phyloP scores from a whole-genome alignment of 2,329 filamentous ascomycete genomes.

The Cadophora sp. region DNA sequence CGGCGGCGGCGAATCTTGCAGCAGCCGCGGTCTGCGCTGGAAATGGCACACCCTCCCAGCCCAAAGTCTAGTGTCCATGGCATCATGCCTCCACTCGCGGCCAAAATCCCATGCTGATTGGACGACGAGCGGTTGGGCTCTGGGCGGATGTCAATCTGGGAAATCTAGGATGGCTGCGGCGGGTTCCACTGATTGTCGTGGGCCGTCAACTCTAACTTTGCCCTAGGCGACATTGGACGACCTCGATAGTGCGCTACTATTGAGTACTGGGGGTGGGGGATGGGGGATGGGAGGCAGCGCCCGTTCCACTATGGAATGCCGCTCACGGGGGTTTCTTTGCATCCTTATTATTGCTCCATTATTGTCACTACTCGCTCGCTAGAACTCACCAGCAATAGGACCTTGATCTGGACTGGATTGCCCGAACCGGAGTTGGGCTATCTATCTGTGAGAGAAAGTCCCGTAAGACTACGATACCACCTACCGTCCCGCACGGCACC shows the following conservation, averaged over 20 bases:
- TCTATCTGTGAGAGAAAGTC: not conserved
- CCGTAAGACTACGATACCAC: not conserved
- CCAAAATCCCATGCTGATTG: slow-evolving; percentile 21
- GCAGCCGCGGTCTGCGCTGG: slow-evolving; percentile 26
- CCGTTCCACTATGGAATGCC: too few relatives aligned
- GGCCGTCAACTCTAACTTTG: slow-evolving; percentile 1
- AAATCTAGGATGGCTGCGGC: slow-evolving; percentile 6
- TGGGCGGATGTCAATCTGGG: slow-evolving; percentile 7
- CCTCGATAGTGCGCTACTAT: slow-evolving; percentile 8
- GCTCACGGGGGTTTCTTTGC: too few relatives aligned
- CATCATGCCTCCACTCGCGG: not conserved
- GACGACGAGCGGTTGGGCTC: slow-evolving; percentile 33
- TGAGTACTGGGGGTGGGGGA: not conserved
- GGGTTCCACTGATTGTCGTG: slow-evolving; percentile 16
- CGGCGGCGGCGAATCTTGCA: not conserved
- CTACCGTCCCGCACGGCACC: slow-evolving; percentile 7
- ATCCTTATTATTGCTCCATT: too few relatives aligned
- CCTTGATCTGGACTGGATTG: not conserved
- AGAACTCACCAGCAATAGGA: not conserved
- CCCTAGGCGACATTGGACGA: slow-evolving; percentile 2
- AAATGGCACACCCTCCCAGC: slow-evolving; percentile 19
- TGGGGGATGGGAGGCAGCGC: not conserved
- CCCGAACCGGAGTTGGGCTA: not conserved
- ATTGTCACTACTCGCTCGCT: too few relatives aligned
- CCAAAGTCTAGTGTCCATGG: not conserved